Evolutionary conservation across 2,329 filamentous ascomycete species (phyloP).

Genomic region (Pseudogymnoascus sp.): DNA sequence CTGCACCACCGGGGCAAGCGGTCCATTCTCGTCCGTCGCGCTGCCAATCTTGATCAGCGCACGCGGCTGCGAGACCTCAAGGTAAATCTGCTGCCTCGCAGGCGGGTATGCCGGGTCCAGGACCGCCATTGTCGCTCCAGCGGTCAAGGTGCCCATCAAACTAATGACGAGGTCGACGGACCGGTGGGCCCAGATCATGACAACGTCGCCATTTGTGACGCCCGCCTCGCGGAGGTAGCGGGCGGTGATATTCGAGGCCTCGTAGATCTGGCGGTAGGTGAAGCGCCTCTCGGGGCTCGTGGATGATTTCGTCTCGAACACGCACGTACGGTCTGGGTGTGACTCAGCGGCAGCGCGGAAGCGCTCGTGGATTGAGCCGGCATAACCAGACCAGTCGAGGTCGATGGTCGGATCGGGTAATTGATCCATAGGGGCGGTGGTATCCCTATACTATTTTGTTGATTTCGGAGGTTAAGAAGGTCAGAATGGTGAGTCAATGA

Average conservation of each 20-base stretch:
- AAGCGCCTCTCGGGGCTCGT: constrained; percentile 54
- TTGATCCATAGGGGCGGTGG: constrained; percentile 10
- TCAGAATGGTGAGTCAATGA: background rate
- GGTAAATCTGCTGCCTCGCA: constrained; percentile 70
- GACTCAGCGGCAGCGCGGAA: constrained; percentile 50
- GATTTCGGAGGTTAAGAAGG: background rate
- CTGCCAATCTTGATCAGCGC: constrained; percentile 66
- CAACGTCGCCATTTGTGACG: constrained; percentile 70
- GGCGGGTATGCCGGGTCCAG: constrained; percentile 79
- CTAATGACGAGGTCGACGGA: constrained; percentile 69
- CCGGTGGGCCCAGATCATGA: constrained; percentile 85
- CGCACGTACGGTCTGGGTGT: constrained; percentile 57
- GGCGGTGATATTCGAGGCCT: constrained; percentile 71
- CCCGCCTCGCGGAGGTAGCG: constrained; percentile 70
- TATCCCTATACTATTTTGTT: constrained; percentile 1
- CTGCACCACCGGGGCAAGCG: constrained; percentile 46
- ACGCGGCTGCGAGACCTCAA: constrained; percentile 68
- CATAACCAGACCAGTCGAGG: constrained; percentile 50
- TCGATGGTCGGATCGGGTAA: constrained; percentile 48
- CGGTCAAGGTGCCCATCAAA: constrained; percentile 65
- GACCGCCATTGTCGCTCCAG: constrained; percentile 46
- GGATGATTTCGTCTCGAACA: constrained; percentile 53
- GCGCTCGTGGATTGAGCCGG: constrained; percentile 51
- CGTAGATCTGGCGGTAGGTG: constrained; percentile 78
- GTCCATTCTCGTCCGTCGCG: constrained; percentile 60